Evolutionary conservation across 2,329 filamentous ascomycete species (phyloP), one percentile per base, ranked within the genome.

Genomic region (Colletotrichum siamense): DNA sequence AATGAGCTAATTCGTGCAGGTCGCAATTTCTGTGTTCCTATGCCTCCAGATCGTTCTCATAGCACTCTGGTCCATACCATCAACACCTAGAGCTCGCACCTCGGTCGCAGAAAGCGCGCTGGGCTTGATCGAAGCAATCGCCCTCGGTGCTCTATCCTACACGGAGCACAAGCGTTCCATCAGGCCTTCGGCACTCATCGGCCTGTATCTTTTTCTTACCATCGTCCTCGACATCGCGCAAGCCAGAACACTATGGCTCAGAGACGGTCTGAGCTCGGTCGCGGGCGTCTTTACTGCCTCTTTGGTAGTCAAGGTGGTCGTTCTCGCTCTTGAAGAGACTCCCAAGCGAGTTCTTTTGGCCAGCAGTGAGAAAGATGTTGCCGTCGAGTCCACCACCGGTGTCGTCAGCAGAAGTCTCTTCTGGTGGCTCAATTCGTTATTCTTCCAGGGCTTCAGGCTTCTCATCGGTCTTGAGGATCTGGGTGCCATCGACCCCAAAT

Each of bases 381-480:
- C 81, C 22, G 69, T 77, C 0, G 86, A 87, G 74, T 81, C 80
- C 0, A 84, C 82, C 1, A 82, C 82, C 0, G 84, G 84, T 0
- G 64, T 84, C 12, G 76, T 86, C 8, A 85, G 79, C 55, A 78
- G 83, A n/a, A 83, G 81, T 15, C 52, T 85, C 5, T 85, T 85
- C 62, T 83, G 82, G 82, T 86, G 84, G 84, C 69, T 86, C 15
- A 85, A 85, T 32, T 22, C 66, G 2, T 69, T 86, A 8, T 80
- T 86, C 28, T 65, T 78, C 2, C 68, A 74, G 18, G 84, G 83
- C 9, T 79, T 79, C 55, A 77, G 71, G 8, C 69, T 68, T 0
- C 28, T 81, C 15, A 77, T 85, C 2, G 78, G 77, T 6, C 66
- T 82, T 3, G 73, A 81, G 5, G 76, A 82, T 22, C 59, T 85